Percentiles rank a stretch among this genome's conserved stretches.
These are phyloP conservation scores for Grosmannia serpens DNA, from an alignment of 2,329 filamentous ascomycete genomes.

Conservation along the genomic window DNA sequence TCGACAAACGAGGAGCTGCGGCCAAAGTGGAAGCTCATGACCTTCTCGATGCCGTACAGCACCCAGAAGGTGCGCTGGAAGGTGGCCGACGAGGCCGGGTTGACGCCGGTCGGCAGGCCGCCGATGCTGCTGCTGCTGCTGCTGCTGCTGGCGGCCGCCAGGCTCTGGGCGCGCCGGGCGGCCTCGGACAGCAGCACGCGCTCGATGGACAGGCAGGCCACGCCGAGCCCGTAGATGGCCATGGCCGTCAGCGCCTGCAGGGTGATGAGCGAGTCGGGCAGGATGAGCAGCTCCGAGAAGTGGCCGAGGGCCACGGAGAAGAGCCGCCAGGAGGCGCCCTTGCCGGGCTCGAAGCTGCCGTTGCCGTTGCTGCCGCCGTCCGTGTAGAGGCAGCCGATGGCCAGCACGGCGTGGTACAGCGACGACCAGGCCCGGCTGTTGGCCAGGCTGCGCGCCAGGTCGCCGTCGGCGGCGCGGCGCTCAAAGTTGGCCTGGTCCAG, in stretches of 20 bases:
- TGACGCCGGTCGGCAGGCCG: not conserved
- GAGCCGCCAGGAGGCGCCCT: constrained; percentile 26
- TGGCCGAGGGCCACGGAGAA: constrained; percentile 24
- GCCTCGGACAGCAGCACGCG: constrained; percentile 20
- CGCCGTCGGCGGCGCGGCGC: constrained; percentile 15
- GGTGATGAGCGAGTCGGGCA: constrained; percentile 18
- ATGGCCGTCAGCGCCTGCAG: constrained; percentile 22
- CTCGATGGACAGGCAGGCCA: constrained; percentile 20
- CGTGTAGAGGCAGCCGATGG: constrained; percentile 24
- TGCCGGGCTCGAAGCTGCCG: constrained; percentile 25
- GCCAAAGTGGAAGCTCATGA: constrained; percentile 19
- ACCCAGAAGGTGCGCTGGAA: constrained; percentile 21
- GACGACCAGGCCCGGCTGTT: constrained; percentile 22
- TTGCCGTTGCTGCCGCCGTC: constrained; percentile 10
- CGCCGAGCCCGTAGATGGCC: constrained; percentile 17
- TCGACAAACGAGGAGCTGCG: constrained; percentile 21
- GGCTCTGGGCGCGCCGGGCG: constrained; percentile 19
- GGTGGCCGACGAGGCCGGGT: not conserved
- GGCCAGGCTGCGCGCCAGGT: constrained; percentile 16
- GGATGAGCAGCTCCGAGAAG: constrained; percentile 21
- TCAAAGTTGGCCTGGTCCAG: constrained; percentile 25
- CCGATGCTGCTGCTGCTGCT: constrained; percentile 1
- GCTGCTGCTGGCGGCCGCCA: constrained; percentile 13
- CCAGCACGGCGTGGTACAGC: constrained; percentile 26
- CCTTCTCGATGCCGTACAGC: constrained; percentile 17